Conservation (phyloP, 1,139 yeast genomes). For the Pichia sp. region DNA sequence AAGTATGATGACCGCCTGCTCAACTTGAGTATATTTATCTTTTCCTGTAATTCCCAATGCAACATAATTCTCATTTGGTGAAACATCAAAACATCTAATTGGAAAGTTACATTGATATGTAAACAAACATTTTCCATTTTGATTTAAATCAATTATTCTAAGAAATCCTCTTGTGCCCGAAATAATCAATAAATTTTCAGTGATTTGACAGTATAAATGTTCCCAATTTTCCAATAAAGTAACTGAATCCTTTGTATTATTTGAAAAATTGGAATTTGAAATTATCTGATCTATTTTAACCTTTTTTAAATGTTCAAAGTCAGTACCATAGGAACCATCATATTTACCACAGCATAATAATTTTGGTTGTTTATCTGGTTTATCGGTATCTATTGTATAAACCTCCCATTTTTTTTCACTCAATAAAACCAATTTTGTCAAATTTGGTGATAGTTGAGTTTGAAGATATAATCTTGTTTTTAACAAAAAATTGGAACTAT, state of each 20-base stretch:
- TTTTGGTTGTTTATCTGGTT: slow-evolving; percentile 43
- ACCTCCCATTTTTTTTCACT: slow-evolving; percentile 70
- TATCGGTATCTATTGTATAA: slow-evolving; percentile 41
- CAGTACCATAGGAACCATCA: slow-evolving; percentile 59
- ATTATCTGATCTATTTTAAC: slow-evolving; percentile 18
- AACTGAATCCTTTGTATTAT: slow-evolving; percentile 18
- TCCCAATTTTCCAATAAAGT: slow-evolving; percentile 45
- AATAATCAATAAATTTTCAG: slow-evolving; percentile 54
- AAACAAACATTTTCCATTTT: slow-evolving; percentile 58
- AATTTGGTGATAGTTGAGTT: slow-evolving; percentile 60
- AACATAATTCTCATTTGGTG: slow-evolving; percentile 56
- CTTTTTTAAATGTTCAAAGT: slow-evolving; percentile 33
- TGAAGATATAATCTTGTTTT: slow-evolving; percentile 46
- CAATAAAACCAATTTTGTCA: slow-evolving; percentile 57
- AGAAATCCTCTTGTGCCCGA: slow-evolving; percentile 72
- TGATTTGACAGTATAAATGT: slow-evolving; percentile 57
- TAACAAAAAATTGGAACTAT: slow-evolving; percentile 41
- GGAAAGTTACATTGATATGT: slow-evolving; percentile 68
- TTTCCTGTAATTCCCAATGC: slow-evolving; percentile 82
- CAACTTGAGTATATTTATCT: slow-evolving; percentile 61
- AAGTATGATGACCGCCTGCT: slow-evolving; percentile 72
- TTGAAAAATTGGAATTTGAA: slow-evolving; percentile 22
- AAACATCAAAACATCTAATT: slow-evolving; percentile 67
- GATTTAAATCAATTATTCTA: slow-evolving; percentile 53
- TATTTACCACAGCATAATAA: slow-evolving; percentile 62